These are phyloP conservation scores for Curvularia sp. DNA, from an alignment of 2,329 filamentous ascomycete species.

Conservation along the genomic window DNA sequence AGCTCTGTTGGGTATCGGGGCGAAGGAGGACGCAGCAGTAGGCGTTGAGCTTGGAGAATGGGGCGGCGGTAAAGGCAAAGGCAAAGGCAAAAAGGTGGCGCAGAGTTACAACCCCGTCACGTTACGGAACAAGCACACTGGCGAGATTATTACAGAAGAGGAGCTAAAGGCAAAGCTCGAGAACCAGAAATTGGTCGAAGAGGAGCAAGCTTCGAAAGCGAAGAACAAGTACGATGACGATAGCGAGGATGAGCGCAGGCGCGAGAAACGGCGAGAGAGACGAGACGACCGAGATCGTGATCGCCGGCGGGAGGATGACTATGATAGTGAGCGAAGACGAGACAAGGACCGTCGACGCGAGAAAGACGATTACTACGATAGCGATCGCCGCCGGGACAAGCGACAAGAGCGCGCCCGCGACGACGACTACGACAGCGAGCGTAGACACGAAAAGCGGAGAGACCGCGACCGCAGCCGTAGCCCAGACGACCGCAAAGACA, in stretches of 20 bases:
- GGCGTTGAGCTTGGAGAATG: slow-evolving; percentile 77
- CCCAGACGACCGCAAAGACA: slow-evolving; percentile 38
- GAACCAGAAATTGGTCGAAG: slow-evolving; percentile 54
- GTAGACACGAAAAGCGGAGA: slow-evolving; percentile 20
- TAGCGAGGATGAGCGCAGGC: slow-evolving; percentile 26
- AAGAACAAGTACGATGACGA: slow-evolving; percentile 25
- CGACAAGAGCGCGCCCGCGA: slow-evolving; percentile 26
- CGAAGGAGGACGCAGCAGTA: slow-evolving; percentile 73
- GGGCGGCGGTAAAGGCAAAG: slow-evolving; percentile 54
- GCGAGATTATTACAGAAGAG: slow-evolving; percentile 68
- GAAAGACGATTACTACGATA: slow-evolving; percentile 29
- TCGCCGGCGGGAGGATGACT: slow-evolving; percentile 27
- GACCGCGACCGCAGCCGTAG: slow-evolving; percentile 34
- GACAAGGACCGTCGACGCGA: slow-evolving; percentile 29
- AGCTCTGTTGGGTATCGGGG: slow-evolving; percentile 85
- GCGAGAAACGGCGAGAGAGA: slow-evolving; percentile 26
- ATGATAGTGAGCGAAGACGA: slow-evolving; percentile 29
- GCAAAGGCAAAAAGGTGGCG: slow-evolving; percentile 52
- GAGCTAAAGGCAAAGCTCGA: slow-evolving; percentile 63
- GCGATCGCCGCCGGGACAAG: slow-evolving; percentile 30
- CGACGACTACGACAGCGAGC: slow-evolving; percentile 23
- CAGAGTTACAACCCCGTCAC: slow-evolving; percentile 68
- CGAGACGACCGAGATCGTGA: slow-evolving; percentile 26
- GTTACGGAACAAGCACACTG: slow-evolving; percentile 67
- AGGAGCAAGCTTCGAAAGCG: slow-evolving; percentile 42